Evolutionary conservation across 192 early-diverging fungal genomes (phyloP).

Genomic region (Paraglomus brasilianum): DNA sequence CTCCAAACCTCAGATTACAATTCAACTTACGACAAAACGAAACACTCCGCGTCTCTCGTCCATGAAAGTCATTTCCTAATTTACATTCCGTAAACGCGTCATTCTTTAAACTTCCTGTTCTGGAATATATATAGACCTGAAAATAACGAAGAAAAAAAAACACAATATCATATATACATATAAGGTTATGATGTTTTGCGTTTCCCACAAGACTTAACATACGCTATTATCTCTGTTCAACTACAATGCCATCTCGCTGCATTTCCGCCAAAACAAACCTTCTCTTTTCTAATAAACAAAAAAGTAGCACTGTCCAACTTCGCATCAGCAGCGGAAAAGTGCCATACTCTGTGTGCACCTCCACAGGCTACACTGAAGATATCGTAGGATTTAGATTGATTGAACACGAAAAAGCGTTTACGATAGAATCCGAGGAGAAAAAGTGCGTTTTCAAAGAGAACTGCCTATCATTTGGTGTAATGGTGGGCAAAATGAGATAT

Average conservation of each 20-base stretch:
- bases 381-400: constrained; percentile 57
- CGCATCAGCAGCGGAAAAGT: constrained; percentile 52
- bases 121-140: constrained; percentile 46
- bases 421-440: constrained; percentile 71
- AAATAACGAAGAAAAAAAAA: not conserved
- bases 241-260: not conserved
- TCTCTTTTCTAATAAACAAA: constrained; percentile 59
- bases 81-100: constrained; percentile 56
- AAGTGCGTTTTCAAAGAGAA: constrained; percentile 52
- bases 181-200: not conserved
- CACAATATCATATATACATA: not conserved
- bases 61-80: constrained; percentile 60
- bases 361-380: constrained; percentile 67
- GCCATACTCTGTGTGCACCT: constrained; percentile 73
- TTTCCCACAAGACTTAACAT: not conserved
- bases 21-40: constrained; percentile 42
- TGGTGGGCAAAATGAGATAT: not conserved
- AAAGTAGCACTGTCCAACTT: constrained; percentile 52
- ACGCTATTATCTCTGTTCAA: not conserved
- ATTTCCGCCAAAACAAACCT: constrained; percentile 34
- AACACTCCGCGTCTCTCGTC: constrained; percentile 60
- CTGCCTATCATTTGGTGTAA: not conserved
- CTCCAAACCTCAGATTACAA: not conserved
- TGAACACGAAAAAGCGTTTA: constrained; percentile 69
- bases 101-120: constrained; percentile 39